These are phyloP conservation scores for Lachancea meyersii DNA, from an alignment of 805 yeast genomes.

Conservation along the genomic window DNA sequence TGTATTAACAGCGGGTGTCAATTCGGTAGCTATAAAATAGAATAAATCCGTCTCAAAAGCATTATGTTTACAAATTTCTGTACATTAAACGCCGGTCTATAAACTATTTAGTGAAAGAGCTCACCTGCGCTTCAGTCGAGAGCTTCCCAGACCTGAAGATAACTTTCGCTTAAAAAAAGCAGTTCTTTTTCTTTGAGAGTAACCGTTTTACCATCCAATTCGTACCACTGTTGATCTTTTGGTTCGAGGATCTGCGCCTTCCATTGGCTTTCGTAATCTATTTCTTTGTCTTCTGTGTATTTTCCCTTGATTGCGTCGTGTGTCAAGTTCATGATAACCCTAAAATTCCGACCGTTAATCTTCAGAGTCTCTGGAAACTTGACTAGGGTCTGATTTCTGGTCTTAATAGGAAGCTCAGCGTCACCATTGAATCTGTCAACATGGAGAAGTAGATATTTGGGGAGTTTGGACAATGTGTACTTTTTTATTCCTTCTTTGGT, in stretches of 20 bases:
- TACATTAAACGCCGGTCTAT: conserved; percentile 4
- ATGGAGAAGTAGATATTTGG: conserved; percentile 50
- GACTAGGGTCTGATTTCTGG: conserved; percentile 56
- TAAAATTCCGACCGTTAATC: conserved; percentile 34
- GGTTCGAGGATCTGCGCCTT: conserved; percentile 44
- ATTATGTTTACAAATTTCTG: not conserved
- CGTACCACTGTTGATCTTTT: conserved; percentile 46
- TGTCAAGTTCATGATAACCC: conserved; percentile 45
- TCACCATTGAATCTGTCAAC: conserved; percentile 46
- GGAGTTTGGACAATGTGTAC: conserved; percentile 40
- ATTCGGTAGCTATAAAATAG: conserved; percentile 80
- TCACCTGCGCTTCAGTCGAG: conserved; percentile 11
- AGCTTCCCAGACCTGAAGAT: conserved; percentile 61
- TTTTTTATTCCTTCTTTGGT: conserved; percentile 33
- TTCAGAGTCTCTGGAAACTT: conserved; percentile 43
- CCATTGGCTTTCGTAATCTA: conserved; percentile 37
- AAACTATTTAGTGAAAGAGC: too few relatives aligned
- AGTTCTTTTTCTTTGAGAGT: conserved; percentile 48
- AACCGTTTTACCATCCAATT: conserved; percentile 47
- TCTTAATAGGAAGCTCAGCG: conserved; percentile 32
- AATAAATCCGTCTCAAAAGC: not conserved
- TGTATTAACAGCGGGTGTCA: conserved; percentile 81
- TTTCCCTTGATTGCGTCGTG: conserved; percentile 15
- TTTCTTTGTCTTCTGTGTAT: conserved; percentile 20
- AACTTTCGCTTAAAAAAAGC: conserved; percentile 54